A percentile compares a stretch with the other conserved stretches of the same genome.
These are phyloP conservation scores for Geranium brycei DNA, from an alignment of 345 rosid genomes.

Conservation along the genomic window DNA sequence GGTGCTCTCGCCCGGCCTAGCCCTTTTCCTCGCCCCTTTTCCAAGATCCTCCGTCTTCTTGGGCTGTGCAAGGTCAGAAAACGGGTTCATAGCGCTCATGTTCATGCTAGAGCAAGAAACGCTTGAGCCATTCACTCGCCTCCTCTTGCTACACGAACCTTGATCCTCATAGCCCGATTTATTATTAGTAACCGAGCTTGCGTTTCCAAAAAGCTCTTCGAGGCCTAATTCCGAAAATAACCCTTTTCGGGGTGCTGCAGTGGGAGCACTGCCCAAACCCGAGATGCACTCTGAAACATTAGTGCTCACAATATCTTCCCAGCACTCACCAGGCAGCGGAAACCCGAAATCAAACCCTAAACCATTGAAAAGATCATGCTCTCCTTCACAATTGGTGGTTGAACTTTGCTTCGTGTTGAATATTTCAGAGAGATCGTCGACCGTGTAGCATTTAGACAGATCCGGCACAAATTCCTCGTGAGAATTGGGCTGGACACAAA, in stretches of 20 bases:
- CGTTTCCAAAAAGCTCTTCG: slow-evolving; percentile 35
- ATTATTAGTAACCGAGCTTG: slow-evolving; percentile 20
- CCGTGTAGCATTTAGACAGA: slow-evolving; percentile 27
- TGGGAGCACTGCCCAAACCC: slow-evolving; percentile 20
- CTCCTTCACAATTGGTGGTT: slow-evolving; percentile 9
- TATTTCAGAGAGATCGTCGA: slow-evolving; percentile 40
- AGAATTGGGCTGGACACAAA: too few species aligned
- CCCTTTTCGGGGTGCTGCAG: slow-evolving; percentile 32
- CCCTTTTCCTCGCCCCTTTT: slow-evolving; percentile 51
- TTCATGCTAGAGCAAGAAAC: slow-evolving; percentile 24
- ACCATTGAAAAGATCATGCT: slow-evolving; percentile 36
- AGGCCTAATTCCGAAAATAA: slow-evolving; percentile 70
- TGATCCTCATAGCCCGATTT: slow-evolving; percentile 26
- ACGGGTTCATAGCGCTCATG: slow-evolving; percentile 13
- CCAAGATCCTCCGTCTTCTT: slow-evolving; percentile 42
- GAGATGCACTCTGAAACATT: slow-evolving; percentile 19
- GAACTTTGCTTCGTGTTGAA: slow-evolving; percentile 13
- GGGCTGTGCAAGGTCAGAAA: slow-evolving; percentile 12
- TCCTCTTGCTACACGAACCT: slow-evolving; percentile 31
- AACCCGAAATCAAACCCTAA: slow-evolving; percentile 23
- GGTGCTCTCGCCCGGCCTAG: slow-evolving; percentile 71
- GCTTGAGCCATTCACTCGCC: slow-evolving; percentile 32
- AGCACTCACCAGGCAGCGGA: slow-evolving; percentile 14
- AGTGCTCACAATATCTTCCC: slow-evolving; percentile 18
- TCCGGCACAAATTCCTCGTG: slow-evolving; percentile 20